Conservation (phyloP, 148 eudicot species). For the Vaccinium corymbosum region DNA sequence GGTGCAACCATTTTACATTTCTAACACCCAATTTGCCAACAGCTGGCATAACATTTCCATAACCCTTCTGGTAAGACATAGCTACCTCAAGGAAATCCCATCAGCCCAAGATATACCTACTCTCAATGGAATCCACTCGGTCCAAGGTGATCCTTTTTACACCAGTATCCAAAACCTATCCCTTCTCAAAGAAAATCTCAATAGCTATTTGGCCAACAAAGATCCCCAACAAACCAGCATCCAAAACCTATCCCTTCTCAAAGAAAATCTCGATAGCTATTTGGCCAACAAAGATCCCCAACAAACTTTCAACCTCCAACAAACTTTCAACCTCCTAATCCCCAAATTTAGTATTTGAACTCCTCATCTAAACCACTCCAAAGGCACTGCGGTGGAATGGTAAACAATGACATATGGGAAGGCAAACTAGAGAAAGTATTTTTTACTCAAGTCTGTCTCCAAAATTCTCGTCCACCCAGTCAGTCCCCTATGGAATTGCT, state of each 20-base stretch:
- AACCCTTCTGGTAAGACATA: neutral
- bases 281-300: neutral
- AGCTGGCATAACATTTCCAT: neutral
- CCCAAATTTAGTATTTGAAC: neutral
- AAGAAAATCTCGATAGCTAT: neutral
- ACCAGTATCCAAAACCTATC: neutral
- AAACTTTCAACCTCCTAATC: neutral
- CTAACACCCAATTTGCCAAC: neutral
- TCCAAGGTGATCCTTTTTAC: neutral
- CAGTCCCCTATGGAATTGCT: constrained; percentile 1
- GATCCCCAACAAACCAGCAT: neutral
- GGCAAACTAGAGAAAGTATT: neutral
- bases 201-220: too few species aligned
- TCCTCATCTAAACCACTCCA: neutral
- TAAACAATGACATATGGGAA: neutral
- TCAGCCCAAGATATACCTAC: neutral
- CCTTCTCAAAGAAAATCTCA: neutral
- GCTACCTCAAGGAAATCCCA: neutral
- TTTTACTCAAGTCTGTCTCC: neutral
- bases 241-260: neutral
- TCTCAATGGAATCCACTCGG: neutral
- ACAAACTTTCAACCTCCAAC: neutral
- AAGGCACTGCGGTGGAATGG: neutral
- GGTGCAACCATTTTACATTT: neutral
- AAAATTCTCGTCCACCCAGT: neutral